Percentiles rank a stretch among this genome's conserved stretches.
Evolutionary conservation across 2,329 filamentous ascomycete species (phyloP).

Genomic region (Pezicula neosporulosa): DNA sequence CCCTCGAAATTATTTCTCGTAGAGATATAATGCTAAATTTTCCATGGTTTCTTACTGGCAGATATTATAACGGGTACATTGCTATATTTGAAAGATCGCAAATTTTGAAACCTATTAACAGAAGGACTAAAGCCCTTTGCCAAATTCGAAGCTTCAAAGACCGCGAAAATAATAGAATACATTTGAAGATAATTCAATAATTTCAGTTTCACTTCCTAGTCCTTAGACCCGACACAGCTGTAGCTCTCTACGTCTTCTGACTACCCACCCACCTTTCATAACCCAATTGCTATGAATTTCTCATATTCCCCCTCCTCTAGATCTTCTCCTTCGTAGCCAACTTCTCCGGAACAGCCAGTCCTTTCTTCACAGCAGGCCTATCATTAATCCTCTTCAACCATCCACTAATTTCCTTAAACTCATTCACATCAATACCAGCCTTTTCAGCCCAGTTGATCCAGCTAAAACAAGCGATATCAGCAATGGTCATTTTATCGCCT

Average conservation of each 20-base stretch:
- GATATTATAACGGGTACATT: no score
- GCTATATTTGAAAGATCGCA: no score
- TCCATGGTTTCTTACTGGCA: no score
- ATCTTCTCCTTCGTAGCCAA: conserved; percentile 31
- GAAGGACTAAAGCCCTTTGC: no score
- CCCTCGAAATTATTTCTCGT: no score
- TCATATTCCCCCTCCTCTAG: conserved; percentile 27
- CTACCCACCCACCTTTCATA: not conserved
- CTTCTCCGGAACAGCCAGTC: conserved; percentile 65
- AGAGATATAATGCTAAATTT: no score
- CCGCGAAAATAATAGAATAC: no score
- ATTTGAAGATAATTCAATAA: no score
- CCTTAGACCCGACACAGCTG: no score
- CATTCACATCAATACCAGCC: conserved; percentile 29
- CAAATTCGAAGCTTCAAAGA: no score
- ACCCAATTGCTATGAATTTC: not conserved
- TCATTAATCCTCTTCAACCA: conserved; percentile 71
- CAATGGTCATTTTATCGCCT: conserved; percentile 65
- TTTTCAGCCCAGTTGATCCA: conserved; percentile 42
- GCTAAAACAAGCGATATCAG: conserved; percentile 62
- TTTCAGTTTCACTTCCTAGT: no score
- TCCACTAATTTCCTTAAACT: conserved; percentile 50
- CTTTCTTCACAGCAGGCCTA: conserved; percentile 70
- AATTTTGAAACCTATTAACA: no score
- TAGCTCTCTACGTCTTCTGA: not conserved